phyloP scores from a whole-genome alignment of 192 early-diverging fungal species.

The Phlyctochytrium arcticum region DNA sequence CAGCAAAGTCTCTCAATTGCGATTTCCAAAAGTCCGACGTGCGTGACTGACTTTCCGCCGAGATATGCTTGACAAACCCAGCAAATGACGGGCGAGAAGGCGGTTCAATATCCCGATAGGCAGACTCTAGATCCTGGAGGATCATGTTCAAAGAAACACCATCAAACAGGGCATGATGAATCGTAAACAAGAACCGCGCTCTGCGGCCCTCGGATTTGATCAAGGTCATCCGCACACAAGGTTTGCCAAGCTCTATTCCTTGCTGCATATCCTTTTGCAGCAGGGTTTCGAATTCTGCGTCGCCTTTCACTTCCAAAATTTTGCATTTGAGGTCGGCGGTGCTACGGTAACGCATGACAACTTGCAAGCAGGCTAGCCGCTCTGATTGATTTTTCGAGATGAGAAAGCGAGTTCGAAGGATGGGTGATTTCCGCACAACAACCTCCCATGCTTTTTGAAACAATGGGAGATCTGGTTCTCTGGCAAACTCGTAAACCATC shows the following conservation, averaged over 20 bases:
- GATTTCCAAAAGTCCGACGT: conserved; percentile 1
- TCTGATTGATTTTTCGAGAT: not conserved
- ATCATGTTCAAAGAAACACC: conserved; percentile 21
- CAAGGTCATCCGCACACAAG: conserved; percentile 1
- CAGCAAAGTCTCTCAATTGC: conserved; percentile 1
- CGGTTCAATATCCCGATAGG: not conserved
- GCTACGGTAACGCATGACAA: conserved; percentile 1
- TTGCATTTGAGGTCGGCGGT: no score
- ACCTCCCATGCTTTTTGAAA: conserved; percentile 8
- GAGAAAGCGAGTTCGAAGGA: conserved; percentile 29
- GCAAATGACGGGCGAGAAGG: not conserved
- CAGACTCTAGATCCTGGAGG: conserved; percentile 16
- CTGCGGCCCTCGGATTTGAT: not conserved
- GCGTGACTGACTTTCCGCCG: not conserved
- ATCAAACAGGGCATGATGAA: conserved; percentile 34
- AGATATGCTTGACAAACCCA: not conserved
- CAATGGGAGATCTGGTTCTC: not conserved
- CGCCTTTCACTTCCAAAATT: no score
- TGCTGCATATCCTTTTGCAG: not conserved
- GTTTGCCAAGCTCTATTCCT: not conserved
- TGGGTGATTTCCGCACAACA: conserved; percentile 2
- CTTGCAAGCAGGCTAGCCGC: conserved; percentile 8
- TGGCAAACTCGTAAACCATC: not conserved
- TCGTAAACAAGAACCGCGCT: conserved; percentile 3
- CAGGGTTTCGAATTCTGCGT: not conserved